These are phyloP conservation scores for Plenodomus lindquistii DNA, from an alignment of 2,329 filamentous ascomycete genomes.

Conservation along the genomic window DNA sequence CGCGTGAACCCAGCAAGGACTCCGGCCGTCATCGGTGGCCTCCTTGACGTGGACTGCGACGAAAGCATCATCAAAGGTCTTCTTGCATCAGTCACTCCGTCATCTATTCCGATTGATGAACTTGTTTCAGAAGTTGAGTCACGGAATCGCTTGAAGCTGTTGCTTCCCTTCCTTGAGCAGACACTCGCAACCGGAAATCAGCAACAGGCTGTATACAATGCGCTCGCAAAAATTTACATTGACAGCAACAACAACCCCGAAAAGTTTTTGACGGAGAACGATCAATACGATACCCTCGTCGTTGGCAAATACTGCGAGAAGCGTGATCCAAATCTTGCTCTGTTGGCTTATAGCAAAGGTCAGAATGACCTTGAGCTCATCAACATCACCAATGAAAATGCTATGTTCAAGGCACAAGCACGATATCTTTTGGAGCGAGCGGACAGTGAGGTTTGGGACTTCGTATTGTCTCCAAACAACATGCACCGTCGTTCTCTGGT, in stretches of 20 bases:
- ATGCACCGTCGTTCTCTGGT: constrained; percentile 90
- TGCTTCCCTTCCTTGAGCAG: constrained; percentile 93
- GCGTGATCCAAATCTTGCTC: constrained; percentile 92
- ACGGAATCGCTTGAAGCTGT: constrained; percentile 91
- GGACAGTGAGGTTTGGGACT: constrained; percentile 89
- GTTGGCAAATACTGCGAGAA: constrained; percentile 99
- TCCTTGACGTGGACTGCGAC: constrained; percentile 96
- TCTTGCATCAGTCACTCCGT: constrained; percentile 79
- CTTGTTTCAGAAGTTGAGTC: constrained; percentile 94
- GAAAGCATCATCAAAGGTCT: constrained; percentile 95
- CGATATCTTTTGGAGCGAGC: constrained; percentile 91
- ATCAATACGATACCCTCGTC: constrained; percentile 87
- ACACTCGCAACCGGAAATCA: constrained; percentile 88
- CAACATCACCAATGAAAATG: constrained; percentile 97
- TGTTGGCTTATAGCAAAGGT: constrained; percentile 93
- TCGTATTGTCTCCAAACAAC: constrained; percentile 95
- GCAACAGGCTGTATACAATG: constrained; percentile 96
- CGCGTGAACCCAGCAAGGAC: constrained; percentile 90
- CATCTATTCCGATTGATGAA: constrained; percentile 89
- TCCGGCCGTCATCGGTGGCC: constrained; percentile 87
- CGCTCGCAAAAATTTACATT: constrained; percentile 98
- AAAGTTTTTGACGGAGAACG: constrained; percentile 96
- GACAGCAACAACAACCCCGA: constrained; percentile 98
- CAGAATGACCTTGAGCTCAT: constrained; percentile 97
- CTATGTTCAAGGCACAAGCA: constrained; percentile 99